Evolutionary conservation across 23 red algal species (phyloP), one percentile per base, ranked within the genome.

Genomic region (Gracilaria caudata): DNA sequence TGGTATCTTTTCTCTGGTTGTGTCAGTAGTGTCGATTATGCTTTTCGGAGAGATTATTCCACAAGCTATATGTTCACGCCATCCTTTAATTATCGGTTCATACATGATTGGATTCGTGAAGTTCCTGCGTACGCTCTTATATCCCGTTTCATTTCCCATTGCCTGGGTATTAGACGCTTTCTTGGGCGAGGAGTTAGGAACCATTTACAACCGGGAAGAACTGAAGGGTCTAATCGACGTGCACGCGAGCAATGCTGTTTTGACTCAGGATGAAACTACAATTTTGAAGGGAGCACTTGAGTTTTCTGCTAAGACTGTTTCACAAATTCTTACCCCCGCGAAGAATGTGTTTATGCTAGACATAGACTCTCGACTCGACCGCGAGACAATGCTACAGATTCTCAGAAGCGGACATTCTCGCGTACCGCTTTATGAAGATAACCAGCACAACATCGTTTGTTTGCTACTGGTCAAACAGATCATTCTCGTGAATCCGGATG

Each of bases 1-100:
- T 56, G 90, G 90, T 57, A 24, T 66, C 10, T 85, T 93, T 68
- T 84, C 90, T 16, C 61, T 93, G 24, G 57, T 93, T 16, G 72
- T 78, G 20, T 94, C 89, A 16, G 92, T 92, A 32, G 46, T 95
- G 3, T 64, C 84, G 20, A 84, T 99, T 56, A 92, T 99, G 63
- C 54, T 94, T 28, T 77, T 99, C 60, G 92, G 89, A 34, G 97
- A 99, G 77, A 95, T 99, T 44, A 99, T 95, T 3, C 97, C 97
- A 0, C 97, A 99, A 64, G 84, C 93, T 24, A 79, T 99, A 14
- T 95, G 97, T 86, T 92, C 93, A 20, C 88, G 94, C 13, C 92
- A 95, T 71, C 93, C 90, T 36, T 41, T 99, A 7, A 47, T 81
- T 30, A 88, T 95, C 19, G 97, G 97, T 37, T 70, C 85, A 24